phyloP scores from a whole-genome alignment of 1,139 yeast genomes.

The Sugiyamaella sp. region DNA sequence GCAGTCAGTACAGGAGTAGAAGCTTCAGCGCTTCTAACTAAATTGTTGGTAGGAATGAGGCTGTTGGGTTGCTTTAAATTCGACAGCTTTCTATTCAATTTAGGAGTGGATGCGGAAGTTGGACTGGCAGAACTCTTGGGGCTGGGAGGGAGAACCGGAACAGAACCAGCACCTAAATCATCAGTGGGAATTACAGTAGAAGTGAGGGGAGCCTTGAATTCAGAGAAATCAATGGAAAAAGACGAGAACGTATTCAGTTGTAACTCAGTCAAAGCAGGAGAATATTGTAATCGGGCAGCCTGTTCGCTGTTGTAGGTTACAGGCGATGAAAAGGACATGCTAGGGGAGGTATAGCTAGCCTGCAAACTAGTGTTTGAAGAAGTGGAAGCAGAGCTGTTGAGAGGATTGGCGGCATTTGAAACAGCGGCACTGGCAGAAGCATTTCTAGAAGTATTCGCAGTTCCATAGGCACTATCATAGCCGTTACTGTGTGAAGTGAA shows the following conservation, averaged over 20 bases:
- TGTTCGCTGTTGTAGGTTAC: not conserved
- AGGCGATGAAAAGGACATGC: not conserved
- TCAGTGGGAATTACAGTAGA: conserved; percentile 3
- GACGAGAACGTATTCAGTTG: conserved; percentile 6
- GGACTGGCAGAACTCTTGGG: conserved; percentile 15
- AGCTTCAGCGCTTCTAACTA: not conserved
- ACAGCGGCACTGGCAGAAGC: not conserved
- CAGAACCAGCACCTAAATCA: not conserved
- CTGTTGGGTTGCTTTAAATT: not conserved
- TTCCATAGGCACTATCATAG: not conserved
- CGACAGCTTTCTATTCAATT: conserved; percentile 1
- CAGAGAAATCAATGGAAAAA: conserved; percentile 15
- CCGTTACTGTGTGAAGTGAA: not conserved
- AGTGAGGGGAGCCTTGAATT: conserved; percentile 13
- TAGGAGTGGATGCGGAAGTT: conserved; percentile 1
- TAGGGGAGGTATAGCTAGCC: not conserved
- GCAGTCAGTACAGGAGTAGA: not conserved
- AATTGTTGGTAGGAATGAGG: not conserved
- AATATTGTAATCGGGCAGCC: conserved; percentile 4
- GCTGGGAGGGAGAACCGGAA: conserved; percentile 12
- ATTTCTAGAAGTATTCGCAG: not conserved
- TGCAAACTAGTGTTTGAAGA: not conserved
- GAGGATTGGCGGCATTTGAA: not conserved
- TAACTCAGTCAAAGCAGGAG: conserved; percentile 12
- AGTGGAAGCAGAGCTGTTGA: not conserved